These are phyloP conservation scores for Penicillium concentricum DNA, from an alignment of 2,329 filamentous ascomycete genomes.

Conservation along the genomic window DNA sequence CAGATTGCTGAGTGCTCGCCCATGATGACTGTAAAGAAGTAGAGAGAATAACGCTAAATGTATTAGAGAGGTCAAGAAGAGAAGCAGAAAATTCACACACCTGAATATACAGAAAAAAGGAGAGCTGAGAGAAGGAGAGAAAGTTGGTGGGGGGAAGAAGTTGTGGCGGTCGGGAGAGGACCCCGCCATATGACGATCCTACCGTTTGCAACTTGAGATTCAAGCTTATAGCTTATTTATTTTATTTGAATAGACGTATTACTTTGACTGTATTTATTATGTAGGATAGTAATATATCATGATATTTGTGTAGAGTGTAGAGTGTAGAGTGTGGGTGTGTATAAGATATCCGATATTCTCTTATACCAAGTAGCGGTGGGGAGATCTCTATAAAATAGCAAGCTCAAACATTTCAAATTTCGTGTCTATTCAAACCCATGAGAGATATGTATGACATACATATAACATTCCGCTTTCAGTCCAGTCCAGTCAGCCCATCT, in stretches of 20 bases:
- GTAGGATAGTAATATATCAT: neutral
- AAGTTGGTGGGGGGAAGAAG: slow-evolving; percentile 4
- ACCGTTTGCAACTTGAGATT: slow-evolving; percentile 3
- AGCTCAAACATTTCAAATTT: no score
- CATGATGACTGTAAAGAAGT: slow-evolving; percentile 26
- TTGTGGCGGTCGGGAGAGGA: slow-evolving; percentile 14
- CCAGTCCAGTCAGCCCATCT: neutral
- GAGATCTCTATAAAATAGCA: neutral
- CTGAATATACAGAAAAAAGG: slow-evolving; percentile 12
- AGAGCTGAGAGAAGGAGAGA: slow-evolving; percentile 5
- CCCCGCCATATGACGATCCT: slow-evolving; percentile 14
- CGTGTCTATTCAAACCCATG: neutral
- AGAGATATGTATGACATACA: slow-evolving; percentile 8
- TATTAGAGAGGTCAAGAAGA: neutral
- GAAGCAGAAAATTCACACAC: neutral
- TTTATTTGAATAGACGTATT: neutral
- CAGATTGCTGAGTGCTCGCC: slow-evolving; percentile 38
- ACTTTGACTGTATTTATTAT: neutral
- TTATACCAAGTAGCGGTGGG: neutral
- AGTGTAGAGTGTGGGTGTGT: neutral
- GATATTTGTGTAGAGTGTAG: neutral
- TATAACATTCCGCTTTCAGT: neutral
- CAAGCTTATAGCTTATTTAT: neutral
- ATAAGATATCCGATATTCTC: neutral
- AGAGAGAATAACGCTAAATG: slow-evolving; percentile 5